Base-by-base conservation (phyloP, 2,329 filamentous ascomycete genomes). In the Sclerotinia spermophila region DNA sequence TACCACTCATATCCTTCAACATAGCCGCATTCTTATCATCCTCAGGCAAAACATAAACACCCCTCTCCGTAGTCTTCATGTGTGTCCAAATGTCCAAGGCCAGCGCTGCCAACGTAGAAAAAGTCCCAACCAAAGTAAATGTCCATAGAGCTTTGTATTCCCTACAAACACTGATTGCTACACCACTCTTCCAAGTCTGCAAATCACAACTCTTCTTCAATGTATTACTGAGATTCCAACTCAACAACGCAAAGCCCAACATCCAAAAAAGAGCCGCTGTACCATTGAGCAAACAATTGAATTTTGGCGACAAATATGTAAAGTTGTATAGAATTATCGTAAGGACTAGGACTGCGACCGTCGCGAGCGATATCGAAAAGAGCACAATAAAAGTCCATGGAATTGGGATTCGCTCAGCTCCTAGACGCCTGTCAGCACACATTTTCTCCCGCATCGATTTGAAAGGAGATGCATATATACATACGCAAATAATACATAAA, bases 301-400 rank as follows among this genome's bases (percentile, higher is more conserved):
- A 78, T 30, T 71, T 66, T 1, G 77, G 77, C 10, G 77, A 75
- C 48, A 78, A 73, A 67, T 77, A 78, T 2, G 76, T 77, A 69
- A 76, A 76, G 40, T 77, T 77, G 68, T 78, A 78, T 2, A 78
- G 65, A 24, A 75, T 59, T 24, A 78, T 78, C 17, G 76, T 78
- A n/a, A 76, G 33, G 3, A 66, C 42, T 4, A 78, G 73, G 13
- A 68, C 71, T 44, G 72, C 42, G 13, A 78, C 67, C 5, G 75
- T 78, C 10, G 70, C 70, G 5, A 75, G 67, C 3, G 77, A 78
- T 33, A 78, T 70, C 17, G 72, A 59, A 2, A 78, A 58, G 19
- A 78, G 73, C 70, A 75, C 69, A 51, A 78, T 75, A 38, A 78
- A 78, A 19, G 75, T 78, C 77, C 77, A 78, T 35, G 76, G 76